phyloP scores from a whole-genome alignment of 345 rosid genomes.

The Euphorbia lathyris region DNA sequence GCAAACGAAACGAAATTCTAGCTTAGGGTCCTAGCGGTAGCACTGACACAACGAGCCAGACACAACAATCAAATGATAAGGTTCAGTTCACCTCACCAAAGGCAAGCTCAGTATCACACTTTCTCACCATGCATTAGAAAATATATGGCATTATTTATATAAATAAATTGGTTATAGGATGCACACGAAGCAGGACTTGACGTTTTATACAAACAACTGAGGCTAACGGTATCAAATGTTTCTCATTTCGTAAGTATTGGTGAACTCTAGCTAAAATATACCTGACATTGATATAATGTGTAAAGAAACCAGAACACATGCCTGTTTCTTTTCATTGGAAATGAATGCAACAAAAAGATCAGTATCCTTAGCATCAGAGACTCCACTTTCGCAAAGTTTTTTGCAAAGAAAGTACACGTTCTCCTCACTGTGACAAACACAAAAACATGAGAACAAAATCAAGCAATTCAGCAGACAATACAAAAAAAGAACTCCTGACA shows the following conservation, averaged over 20 bases:
- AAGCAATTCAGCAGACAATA: background rate
- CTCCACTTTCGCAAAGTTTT: constrained; percentile 47
- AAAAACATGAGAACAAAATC: background rate
- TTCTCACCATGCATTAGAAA: background rate
- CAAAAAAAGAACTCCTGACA: background rate
- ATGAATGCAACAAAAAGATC: constrained; percentile 75
- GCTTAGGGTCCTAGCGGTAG: background rate
- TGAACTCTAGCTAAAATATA: background rate
- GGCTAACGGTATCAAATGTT: background rate
- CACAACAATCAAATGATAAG: background rate
- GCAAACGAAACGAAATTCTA: background rate
- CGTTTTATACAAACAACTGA: background rate
- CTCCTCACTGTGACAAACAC: constrained; percentile 52
- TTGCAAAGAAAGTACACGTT: constrained; percentile 76
- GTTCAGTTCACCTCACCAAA: background rate
- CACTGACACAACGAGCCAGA: background rate
- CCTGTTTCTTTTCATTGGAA: constrained; percentile 86
- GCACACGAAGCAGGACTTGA: background rate
- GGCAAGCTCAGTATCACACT: background rate
- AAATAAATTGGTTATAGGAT: background rate
- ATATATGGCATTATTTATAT: background rate
- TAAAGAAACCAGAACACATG: constrained; percentile 22
- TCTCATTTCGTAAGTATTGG: background rate
- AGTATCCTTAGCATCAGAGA: constrained; percentile 51
- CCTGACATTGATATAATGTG: background rate